Conservation (phyloP, 2,329 filamentous ascomycete species). For the Cytospora mali region DNA sequence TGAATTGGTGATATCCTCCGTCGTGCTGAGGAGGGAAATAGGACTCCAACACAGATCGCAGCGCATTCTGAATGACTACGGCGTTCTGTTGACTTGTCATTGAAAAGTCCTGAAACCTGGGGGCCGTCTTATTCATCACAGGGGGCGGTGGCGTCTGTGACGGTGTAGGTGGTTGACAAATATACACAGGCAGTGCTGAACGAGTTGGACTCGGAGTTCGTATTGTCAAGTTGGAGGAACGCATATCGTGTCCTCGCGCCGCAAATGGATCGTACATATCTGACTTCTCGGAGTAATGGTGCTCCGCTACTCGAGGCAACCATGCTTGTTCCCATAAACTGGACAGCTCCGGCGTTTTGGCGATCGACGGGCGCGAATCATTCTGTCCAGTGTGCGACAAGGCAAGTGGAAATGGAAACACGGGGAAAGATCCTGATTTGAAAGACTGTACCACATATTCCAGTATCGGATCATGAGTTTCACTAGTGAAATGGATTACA, state of each 20-base stretch:
- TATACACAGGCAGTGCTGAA: conserved; percentile 31
- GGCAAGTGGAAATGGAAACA: conserved; percentile 14
- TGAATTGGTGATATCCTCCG: conserved; percentile 49
- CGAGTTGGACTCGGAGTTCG: conserved; percentile 33
- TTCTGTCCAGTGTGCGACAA: conserved; percentile 13
- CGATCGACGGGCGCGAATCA: conserved; percentile 28
- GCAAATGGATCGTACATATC: conserved; percentile 54
- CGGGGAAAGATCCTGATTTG: conserved; percentile 42
- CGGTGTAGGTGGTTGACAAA: conserved; percentile 46
- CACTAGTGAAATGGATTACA: conserved; percentile 56
- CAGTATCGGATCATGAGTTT: conserved; percentile 45
- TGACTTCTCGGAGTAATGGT: conserved; percentile 28
- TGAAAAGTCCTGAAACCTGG: conserved; percentile 50
- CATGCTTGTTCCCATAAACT: conserved; percentile 23
- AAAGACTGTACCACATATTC: conserved; percentile 52
- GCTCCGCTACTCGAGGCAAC: conserved; percentile 17
- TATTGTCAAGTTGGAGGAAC: conserved; percentile 1
- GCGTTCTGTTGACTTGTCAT: conserved; percentile 48
- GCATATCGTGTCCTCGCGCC: not conserved
- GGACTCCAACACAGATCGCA: conserved; percentile 54
- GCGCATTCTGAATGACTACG: conserved; percentile 58
- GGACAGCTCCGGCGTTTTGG: conserved; percentile 20
- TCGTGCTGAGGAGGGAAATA: conserved; percentile 53
- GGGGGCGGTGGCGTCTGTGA: conserved; percentile 45
- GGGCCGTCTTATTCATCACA: conserved; percentile 30